phyloP scores from a whole-genome alignment of 2,329 filamentous ascomycete species.

The Trichoderma sp. region DNA sequence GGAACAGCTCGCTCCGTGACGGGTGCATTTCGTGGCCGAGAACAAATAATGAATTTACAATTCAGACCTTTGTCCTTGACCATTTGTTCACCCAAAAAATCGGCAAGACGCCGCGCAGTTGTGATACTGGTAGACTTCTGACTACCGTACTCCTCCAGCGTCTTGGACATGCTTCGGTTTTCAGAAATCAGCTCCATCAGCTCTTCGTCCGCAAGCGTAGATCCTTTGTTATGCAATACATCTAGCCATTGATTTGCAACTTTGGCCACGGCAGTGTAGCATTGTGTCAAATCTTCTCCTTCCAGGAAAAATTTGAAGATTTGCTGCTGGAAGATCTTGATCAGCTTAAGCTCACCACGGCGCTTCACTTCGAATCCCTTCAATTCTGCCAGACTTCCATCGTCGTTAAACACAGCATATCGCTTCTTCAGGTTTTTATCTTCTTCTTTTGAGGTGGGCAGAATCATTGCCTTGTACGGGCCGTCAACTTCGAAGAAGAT shows the following conservation, averaged over 20 bases:
- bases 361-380: conserved; percentile 98
- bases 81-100: conserved; percentile 98
- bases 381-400: conserved; percentile 89
- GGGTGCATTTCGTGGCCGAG: conserved; percentile 79
- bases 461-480: conserved; percentile 94
- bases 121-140: conserved; percentile 99
- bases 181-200: conserved; percentile 99
- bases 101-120: conserved; percentile 88
- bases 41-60: conserved; percentile 98
- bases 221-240: conserved; percentile 83
- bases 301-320: conserved; percentile 99
- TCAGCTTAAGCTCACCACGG: conserved; percentile 95
- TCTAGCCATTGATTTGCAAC: conserved; percentile 97
- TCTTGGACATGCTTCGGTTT: conserved; percentile 97
- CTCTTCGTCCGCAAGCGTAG: conserved; percentile 91
- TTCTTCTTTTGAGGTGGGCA: conserved; percentile 97
- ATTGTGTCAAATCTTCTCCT: conserved; percentile 80
- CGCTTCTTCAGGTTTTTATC: conserved; percentile 99
- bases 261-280: conserved; percentile 86
- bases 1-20: conserved; percentile 94
- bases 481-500: conserved; percentile 99
- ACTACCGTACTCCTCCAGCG: conserved; percentile 87
- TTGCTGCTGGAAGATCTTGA: conserved; percentile 99
- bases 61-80: conserved; percentile 98
- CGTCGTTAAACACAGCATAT: conserved; percentile 98